Conservation (phyloP, 257 asterid species). For the Solanum bulbocastanum region DNA sequence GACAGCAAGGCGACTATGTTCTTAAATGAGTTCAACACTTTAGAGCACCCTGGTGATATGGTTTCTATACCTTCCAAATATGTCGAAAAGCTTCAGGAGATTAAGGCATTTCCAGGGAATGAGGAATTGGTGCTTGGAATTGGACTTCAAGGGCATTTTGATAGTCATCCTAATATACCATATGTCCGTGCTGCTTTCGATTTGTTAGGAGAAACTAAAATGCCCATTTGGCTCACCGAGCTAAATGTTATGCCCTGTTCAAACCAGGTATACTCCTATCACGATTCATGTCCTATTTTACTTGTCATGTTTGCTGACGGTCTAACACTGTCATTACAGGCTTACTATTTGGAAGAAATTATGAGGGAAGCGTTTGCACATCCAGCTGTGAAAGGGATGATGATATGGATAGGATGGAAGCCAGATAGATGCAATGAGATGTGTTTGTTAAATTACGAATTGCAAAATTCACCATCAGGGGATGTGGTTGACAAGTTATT, state of each 20-base stretch:
- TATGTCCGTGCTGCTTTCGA: slow-evolving; percentile 37
- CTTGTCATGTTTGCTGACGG: neutral
- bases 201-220: slow-evolving; percentile 25
- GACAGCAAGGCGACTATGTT: slow-evolving; percentile 27
- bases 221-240: slow-evolving; percentile 58
- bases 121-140: slow-evolving; percentile 23
- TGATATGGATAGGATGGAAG: slow-evolving; percentile 54
- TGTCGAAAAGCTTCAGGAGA: slow-evolving; percentile 25
- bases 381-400: slow-evolving; percentile 50
- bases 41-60: slow-evolving; percentile 29
- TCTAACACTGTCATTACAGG: neutral
- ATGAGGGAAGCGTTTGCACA: slow-evolving; percentile 49
- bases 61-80: slow-evolving; percentile 23
- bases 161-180: slow-evolving; percentile 17
- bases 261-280: slow-evolving; percentile 20
- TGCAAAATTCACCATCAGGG: slow-evolving; percentile 31
- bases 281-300: neutral
- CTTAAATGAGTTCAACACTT: slow-evolving; percentile 38
- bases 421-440: slow-evolving; percentile 25
- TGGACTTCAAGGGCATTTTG: slow-evolving; percentile 50
- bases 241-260: slow-evolving; percentile 22
- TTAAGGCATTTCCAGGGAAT: slow-evolving; percentile 36
- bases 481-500: slow-evolving; percentile 41
- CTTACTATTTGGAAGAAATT: slow-evolving; percentile 23
- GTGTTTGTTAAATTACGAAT: slow-evolving; percentile 32